These are phyloP conservation scores for Fusarium fracticaudum DNA, from an alignment of 2,329 filamentous ascomycete species.

Conservation along the genomic window DNA sequence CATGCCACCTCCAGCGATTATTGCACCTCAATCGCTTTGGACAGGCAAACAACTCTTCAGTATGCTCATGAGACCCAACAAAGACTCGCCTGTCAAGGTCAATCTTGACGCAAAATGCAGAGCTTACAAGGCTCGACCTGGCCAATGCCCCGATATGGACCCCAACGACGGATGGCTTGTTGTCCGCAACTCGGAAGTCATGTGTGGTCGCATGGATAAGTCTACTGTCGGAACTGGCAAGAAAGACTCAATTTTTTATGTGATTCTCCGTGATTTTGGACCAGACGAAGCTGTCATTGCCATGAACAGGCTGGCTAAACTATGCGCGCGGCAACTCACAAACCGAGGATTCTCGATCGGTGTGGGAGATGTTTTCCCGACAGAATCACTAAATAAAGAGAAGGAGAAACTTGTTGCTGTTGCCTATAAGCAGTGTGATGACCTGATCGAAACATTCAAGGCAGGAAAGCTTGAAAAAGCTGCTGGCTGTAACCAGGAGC, in stretches of 20 bases:
- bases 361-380: constrained; percentile 92
- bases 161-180: constrained; percentile 91
- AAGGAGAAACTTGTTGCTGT: constrained; percentile 80
- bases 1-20: constrained; percentile 84
- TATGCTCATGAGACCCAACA: constrained; percentile 89
- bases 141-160: constrained; percentile 74
- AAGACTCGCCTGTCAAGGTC: constrained; percentile 80
- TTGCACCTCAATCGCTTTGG: constrained; percentile 85
- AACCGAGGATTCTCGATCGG: constrained; percentile 97
- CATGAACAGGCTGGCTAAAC: constrained; percentile 93
- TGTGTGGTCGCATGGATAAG: constrained; percentile 99
- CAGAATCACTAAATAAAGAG: constrained; percentile 71
- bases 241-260: constrained; percentile 97
- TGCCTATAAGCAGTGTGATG: constrained; percentile 84
- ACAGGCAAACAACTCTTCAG: constrained; percentile 98
- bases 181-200: constrained; percentile 94
- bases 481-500: constrained; percentile 88
- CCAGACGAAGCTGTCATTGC: constrained; percentile 86
- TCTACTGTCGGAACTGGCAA: constrained; percentile 96
- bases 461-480: constrained; percentile 84
- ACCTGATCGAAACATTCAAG: constrained; percentile 84
- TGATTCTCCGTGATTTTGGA: constrained; percentile 94
- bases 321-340: constrained; percentile 87
- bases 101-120: constrained; percentile 95
- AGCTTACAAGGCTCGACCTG: constrained; percentile 74